Evolutionary conservation across 139 green algal genomes (phyloP), one percentile per base, ranked within the genome.

Genomic region (Coccomyxa sp.): DNA sequence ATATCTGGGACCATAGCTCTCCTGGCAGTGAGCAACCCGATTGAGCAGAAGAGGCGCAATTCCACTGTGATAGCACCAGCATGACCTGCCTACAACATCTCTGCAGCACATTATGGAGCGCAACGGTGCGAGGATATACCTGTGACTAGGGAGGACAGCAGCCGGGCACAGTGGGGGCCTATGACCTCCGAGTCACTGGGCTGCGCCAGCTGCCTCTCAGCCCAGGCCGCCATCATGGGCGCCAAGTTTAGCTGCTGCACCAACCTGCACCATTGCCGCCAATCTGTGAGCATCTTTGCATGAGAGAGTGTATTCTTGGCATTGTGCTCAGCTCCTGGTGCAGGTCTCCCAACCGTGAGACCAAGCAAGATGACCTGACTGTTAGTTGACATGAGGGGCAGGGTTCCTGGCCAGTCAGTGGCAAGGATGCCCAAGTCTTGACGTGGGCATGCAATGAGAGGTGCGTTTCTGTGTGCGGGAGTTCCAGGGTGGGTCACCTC

Each of bases 121-220:
- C n/a, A n/a, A n/a, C n/a, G n/a, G n/a, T n/a, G n/a, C n/a, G n/a
- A n/a, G n/a, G n/a, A n/a, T 29, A 58, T 38, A 82, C 78, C 78
- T 39, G 79, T 88, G 18, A 91, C 91, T 68, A 97, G 85, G 22
- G 85, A 82, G 3, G 90, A 86, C 75, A 98, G 89, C 88, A 97
- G 81, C 73, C 81, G 81, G 5, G 93, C 83, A 74, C 87, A 92
- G 55, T 91, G 92, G 1, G 79, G 77, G 14, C 86, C 78, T 74
- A 97, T 77, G 44, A 93, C 92, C 55, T 93, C 91, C 40, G 88
- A 83, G 37, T 91, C 91, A 2, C 89, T 82, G 8, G 82, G 75
- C 6, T 81, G 74, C 0, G 35, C 71, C 27, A 86, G 88, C 69
- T 93, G 83, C n/a, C 86, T 86, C 8, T 7, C 36, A 2, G 81